Evolutionary conservation across 164 flowering plant species (phyloP).

Genomic region (Liriodendron chinense): DNA sequence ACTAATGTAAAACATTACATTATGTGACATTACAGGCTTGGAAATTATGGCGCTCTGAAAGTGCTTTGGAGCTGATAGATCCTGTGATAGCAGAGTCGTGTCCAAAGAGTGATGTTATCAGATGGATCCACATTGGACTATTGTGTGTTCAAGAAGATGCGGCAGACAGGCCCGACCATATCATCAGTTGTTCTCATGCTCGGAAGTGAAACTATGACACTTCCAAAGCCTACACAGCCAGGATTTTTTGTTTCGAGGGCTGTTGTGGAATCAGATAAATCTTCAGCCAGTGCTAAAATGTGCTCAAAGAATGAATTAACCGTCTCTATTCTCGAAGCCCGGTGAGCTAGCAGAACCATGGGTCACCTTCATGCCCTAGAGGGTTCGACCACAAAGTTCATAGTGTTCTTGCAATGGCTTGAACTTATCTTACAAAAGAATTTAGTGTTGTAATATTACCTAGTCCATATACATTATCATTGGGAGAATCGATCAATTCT

Average conservation of each 20-base stretch:
- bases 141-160: conserved; percentile 16
- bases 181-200: conserved; percentile 4
- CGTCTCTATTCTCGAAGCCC: neutral
- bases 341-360: neutral
- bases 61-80: conserved; percentile 8
- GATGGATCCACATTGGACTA: conserved; percentile 11
- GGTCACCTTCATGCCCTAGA: too few species aligned
- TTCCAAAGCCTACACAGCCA: conserved; percentile 4
- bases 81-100: conserved; percentile 1
- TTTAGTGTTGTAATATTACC: too few species aligned
- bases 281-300: neutral
- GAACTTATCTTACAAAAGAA: too few species aligned
- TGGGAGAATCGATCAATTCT: too few species aligned
- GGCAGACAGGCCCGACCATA: conserved; percentile 8
- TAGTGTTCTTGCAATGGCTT: too few species aligned
- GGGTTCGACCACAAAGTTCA: too few species aligned
- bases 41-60: conserved; percentile 3
- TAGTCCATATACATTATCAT: too few species aligned
- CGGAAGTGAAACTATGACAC: neutral
- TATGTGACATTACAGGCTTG: conserved; percentile 8
- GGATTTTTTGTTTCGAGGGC: neutral
- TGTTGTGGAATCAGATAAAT: neutral
- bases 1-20: neutral
- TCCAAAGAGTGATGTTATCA: conserved; percentile 5
- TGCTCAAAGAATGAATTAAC: neutral